Base-by-base conservation (phyloP, 2,329 filamentous ascomycete species). In the Volutella citrinella region DNA sequence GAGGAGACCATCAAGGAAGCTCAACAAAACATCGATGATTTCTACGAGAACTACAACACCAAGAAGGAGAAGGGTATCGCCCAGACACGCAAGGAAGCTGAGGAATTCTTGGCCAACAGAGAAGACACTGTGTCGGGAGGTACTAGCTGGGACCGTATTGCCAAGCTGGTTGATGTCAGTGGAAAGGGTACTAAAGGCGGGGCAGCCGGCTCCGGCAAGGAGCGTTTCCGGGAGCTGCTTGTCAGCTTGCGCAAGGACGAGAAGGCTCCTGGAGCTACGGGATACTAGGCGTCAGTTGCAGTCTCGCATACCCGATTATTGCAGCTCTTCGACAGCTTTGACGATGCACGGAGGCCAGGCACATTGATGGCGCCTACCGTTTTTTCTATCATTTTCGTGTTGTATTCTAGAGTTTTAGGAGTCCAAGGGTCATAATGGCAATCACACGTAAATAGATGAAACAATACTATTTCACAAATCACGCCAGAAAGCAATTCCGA, bases 1-100 rank as follows among this genome's bases (percentile, higher is more conserved):
- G 78, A 80, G 44, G 82, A 91, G 61, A 96, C 89, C 3, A 70
- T 96, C 58, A 81, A 87, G 61, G 88, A 93, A 51, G 93, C 93
- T 10, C 88, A 89, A 58, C 78, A 90, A 60, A 93, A 94, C 63
- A 95, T 98, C 46, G 93, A 98, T 61, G 93, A 96, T 62, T 98
- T 97, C 69, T 98, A 98, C 73, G 90, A 96, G 59, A 96, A 95
- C 67, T 98, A 98, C 74, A 97, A 97, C 72, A 82, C 84, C 64
- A 95, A 96, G 71, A 91, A 93, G 63, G 93, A 98, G 63, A 97
- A 97, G 76, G 80, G 78, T 40, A 84, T 96, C 49, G 74, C 84
- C 15, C 87, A 95, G 70, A 93, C 91, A 36, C 80, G 84, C 54
- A 84, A 86, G 62, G 93, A 98, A 52, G 93, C 91, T 7, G 91